Evolutionary conservation across 129 eudicot genomes (phyloP), one percentile per base, ranked within the genome.

Genomic region (Daucus carota): DNA sequence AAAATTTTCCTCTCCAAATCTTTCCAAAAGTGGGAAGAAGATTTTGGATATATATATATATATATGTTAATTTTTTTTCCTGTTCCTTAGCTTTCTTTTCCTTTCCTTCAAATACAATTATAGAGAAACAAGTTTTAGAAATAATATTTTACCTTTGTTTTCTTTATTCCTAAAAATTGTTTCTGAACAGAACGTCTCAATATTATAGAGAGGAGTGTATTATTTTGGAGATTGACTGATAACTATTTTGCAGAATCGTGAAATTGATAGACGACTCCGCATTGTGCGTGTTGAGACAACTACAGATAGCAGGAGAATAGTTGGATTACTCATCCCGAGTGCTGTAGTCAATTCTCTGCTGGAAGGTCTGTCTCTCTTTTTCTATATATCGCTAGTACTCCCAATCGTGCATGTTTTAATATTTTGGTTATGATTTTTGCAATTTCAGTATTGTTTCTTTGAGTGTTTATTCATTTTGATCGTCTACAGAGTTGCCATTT

Each of bases 221-320:
- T 52, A 29, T 52, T n/a, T 52, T 2, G 62, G 14, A 22, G 62
- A 52, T 24, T 54, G 26, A 11, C 60, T 8, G 9, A 40, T 40
- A 18, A 43, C 33, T 63, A 76, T 67, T 60, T 40, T 81, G 48
- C 80, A 93, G 98, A 86, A 84, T 47, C 96, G 99, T 28, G 89
- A 75, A 73, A 91, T 96, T 79, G 92, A 94, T 84, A 86, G 82
- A 75, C 83, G 99, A 73, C 68, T 94, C 76, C 91, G 99, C 57
- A 90, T 94, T 79, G 99, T 94, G 82, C 97, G 92, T 31, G 82
- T 94, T 45, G 97, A 87, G 85, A 94, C 98, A 16, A 93, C 97
- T 7, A 47, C 88, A n/a, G 96, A 94, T 71, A 87, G 75, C 79
- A 89, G 83, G 80, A 89, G 99, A 75, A 89, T 94, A 78, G 99